These are phyloP conservation scores for Aspergillus coremiiformis DNA, from an alignment of 495 filamentous ascomycete species.

Conservation along the genomic window DNA sequence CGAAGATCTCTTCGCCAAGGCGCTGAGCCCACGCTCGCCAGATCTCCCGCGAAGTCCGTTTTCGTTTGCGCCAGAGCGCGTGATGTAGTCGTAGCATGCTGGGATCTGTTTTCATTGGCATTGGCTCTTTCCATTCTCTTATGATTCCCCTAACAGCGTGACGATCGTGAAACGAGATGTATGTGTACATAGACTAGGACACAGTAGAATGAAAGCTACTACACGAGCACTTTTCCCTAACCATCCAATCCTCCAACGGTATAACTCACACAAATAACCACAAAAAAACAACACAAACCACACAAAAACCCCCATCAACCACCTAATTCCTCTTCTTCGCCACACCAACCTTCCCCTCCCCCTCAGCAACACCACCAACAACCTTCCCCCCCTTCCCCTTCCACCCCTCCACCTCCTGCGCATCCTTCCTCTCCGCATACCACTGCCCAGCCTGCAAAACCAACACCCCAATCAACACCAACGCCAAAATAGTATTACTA, in stretches of 20 bases:
- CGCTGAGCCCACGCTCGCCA: slow-evolving; percentile 70
- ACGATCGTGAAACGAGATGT: background rate
- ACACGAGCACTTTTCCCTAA: background rate
- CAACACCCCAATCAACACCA: slow-evolving; percentile 84
- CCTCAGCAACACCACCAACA: background rate
- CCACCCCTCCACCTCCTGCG: slow-evolving; percentile 64
- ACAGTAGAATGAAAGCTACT: background rate
- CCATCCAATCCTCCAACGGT: background rate
- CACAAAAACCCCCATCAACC: background rate
- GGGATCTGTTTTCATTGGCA: too few species aligned
- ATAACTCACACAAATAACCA: background rate
- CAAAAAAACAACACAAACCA: background rate
- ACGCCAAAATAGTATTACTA: slow-evolving; percentile 88
- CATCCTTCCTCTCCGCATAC: slow-evolving; percentile 94
- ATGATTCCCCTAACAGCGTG: background rate
- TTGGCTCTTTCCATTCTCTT: background rate
- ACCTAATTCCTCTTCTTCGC: slow-evolving; percentile 12
- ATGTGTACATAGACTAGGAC: background rate
- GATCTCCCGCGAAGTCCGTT: slow-evolving; percentile 73
- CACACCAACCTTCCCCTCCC: background rate
- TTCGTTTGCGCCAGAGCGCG: slow-evolving; percentile 35
- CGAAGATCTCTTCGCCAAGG: slow-evolving; percentile 73
- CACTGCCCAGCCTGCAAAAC: slow-evolving; percentile 96
- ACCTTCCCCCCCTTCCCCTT: slow-evolving; percentile 41
- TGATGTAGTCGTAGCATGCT: background rate